phyloP scores from a whole-genome alignment of 176 grass and related monocot species.

The Bolboschoenus planiculmis region DNA sequence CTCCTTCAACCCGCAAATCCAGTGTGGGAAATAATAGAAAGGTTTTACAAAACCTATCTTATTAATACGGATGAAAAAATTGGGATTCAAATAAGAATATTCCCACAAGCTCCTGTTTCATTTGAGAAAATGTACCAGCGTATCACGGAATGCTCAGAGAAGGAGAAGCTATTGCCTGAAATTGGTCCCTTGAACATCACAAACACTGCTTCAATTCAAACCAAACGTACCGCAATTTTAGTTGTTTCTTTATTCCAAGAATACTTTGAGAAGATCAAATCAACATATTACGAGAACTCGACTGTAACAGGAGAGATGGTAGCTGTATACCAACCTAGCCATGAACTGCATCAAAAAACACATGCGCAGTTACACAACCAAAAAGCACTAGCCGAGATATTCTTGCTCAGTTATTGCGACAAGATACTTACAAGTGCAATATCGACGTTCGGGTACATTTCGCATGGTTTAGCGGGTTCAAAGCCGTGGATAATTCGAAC shows the following conservation, averaged over 20 bases:
- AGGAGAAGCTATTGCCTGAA: constrained; percentile 21
- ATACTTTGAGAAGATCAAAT: constrained; percentile 47
- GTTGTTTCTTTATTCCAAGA: constrained; percentile 31
- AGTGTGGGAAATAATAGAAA: constrained; percentile 24
- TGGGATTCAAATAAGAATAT: constrained; percentile 26
- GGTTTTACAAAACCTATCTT: constrained; percentile 32
- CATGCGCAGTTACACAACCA: constrained; percentile 31
- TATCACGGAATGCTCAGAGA: constrained; percentile 18
- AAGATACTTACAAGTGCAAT: constrained; percentile 34
- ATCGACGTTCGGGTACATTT: constrained; percentile 72
- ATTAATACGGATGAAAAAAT: neutral
- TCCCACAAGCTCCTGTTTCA: neutral
- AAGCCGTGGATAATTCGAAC: constrained; percentile 45
- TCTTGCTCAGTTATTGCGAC: constrained; percentile 53
- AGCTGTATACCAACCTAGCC: constrained; percentile 61
- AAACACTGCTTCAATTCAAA: neutral
- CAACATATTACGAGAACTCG: constrained; percentile 54
- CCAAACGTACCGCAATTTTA: constrained; percentile 21
- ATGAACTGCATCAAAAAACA: constrained; percentile 39
- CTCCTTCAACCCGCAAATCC: constrained; percentile 28
- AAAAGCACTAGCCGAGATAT: constrained; percentile 67
- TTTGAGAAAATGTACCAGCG: constrained; percentile 2
- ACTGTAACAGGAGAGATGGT: constrained; percentile 35
- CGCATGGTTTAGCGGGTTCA: constrained; percentile 40
- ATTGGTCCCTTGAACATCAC: neutral